Base-by-base conservation (phyloP, 306 rosid species). In the Canavalia ensiformis region DNA sequence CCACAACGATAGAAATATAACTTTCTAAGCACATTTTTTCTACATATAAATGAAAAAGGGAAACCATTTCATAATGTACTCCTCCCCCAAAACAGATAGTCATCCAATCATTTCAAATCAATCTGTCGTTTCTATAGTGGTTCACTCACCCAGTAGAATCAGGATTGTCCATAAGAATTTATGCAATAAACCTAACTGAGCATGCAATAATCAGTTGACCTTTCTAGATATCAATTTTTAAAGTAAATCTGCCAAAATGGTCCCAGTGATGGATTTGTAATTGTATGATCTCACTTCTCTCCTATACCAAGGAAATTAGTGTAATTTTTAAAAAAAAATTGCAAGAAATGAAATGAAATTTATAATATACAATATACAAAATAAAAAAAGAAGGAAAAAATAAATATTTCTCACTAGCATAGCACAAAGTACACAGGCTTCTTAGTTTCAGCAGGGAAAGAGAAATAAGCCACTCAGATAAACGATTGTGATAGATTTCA, bases 301-400 rank as follows among this genome's bases (percentile, higher is more conserved):
- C 30, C 44, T 4, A 41, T 42, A 41, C 68, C 18, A 25, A 28
- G 7, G 18, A 47, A 70, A 59, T 31, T 29, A 29, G 37, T 11
- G 6, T 9, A 30, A 42, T 8, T 8, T 1, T 9, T 56, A 28
- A 18, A 39, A 9, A 5, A 62, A 35, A 9, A 55, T 34, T 50
- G 63, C 41, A 77, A 39, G 66, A 41, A 29, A 68, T 68, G 66
- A 41, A 29, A 68, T 68, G 44, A 78, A 37, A 52, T 66, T 3
- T 25, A 44, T 28, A 25, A 81, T 42, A 2, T 2, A 41, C 8
- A 46, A 35, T 37, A 33, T 7, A 64, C 42, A 46, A 0, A 68
- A 12, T 59, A 46, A 49, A 45, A 2, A 68, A 70, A 0, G 13
- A 34, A 33, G 13, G 9, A 33, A 6, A 68, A 31, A 52, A 5